Conservation (phyloP, 345 rosid genomes). For the Rhizophora apiculata region DNA sequence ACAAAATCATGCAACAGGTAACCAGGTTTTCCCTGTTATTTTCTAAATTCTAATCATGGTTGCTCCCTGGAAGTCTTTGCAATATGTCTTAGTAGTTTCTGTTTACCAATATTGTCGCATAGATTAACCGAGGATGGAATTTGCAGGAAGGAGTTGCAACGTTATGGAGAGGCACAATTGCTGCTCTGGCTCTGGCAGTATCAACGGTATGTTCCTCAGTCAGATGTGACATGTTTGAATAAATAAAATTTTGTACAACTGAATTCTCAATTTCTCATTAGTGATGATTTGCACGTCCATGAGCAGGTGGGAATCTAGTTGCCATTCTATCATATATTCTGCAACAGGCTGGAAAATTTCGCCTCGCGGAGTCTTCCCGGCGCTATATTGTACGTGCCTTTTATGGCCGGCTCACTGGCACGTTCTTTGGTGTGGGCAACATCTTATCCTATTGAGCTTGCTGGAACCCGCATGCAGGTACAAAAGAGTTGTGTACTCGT, state of each 20-base stretch:
- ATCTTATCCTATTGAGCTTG: background rate
- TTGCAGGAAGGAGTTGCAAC: slow-evolving; percentile 79
- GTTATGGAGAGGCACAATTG: slow-evolving; percentile 97
- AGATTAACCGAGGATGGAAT: slow-evolving; percentile 22
- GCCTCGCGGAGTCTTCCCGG: slow-evolving; percentile 46
- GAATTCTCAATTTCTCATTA: background rate
- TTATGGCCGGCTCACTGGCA: slow-evolving; percentile 68
- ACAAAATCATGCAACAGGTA: too few relatives aligned
- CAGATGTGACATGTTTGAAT: background rate
- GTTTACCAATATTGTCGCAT: too few relatives aligned
- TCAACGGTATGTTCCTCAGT: slow-evolving; percentile 57
- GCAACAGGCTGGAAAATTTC: slow-evolving; percentile 63
- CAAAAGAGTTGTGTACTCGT: too few relatives aligned
- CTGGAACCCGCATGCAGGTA: too few relatives aligned
- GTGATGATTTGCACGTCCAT: background rate
- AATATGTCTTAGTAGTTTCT: too few relatives aligned
- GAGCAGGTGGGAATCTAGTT: slow-evolving; percentile 88
- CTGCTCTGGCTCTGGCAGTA: slow-evolving; percentile 85
- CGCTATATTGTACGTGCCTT: slow-evolving; percentile 54
- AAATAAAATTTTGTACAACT: background rate
- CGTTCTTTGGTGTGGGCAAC: background rate
- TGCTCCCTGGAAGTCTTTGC: too few relatives aligned
- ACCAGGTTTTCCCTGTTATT: too few relatives aligned
- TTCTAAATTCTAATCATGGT: too few relatives aligned
- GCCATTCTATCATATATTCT: slow-evolving; percentile 87